Conservation (phyloP, 2,329 filamentous ascomycete species). For the Teratosphaeria viscida region DNA sequence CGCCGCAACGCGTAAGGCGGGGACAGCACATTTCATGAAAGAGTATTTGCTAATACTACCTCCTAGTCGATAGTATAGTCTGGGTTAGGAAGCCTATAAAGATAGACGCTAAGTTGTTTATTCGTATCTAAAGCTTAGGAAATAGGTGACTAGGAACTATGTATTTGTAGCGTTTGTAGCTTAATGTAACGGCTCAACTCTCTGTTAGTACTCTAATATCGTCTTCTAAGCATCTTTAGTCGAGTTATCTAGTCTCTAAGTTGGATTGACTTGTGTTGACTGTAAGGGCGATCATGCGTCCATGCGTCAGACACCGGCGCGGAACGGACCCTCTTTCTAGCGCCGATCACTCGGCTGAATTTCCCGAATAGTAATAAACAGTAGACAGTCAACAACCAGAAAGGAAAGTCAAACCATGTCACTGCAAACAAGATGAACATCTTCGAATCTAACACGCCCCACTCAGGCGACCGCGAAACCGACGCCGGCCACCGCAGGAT, state of each 20-base stretch:
- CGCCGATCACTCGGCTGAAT: background rate
- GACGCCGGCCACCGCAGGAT: slow-evolving; percentile 55
- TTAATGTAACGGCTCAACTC: background rate
- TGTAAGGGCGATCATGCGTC: background rate
- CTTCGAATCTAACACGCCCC: slow-evolving; percentile 12
- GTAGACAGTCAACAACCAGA: background rate
- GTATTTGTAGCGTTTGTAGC: background rate
- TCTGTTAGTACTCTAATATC: background rate
- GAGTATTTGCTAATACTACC: no score
- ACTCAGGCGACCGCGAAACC: slow-evolving; percentile 16
- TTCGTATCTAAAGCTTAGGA: no score
- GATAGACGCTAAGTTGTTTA: no score
- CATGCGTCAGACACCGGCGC: background rate
- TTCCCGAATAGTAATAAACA: background rate
- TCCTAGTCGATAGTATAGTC: no score
- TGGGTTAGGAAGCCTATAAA: no score
- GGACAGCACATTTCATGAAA: no score
- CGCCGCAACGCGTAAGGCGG: no score
- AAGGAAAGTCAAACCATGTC: background rate
- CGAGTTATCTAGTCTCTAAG: background rate
- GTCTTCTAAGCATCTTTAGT: background rate
- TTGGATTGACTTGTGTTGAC: background rate
- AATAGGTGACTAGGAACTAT: no score
- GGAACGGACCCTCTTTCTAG: background rate
- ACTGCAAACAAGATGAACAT: slow-evolving; percentile 9